Percentiles rank a stretch among this genome's conserved stretches.
phyloP scores from a whole-genome alignment of 306 rosid genomes.

The Elaeagnus macrophylla region DNA sequence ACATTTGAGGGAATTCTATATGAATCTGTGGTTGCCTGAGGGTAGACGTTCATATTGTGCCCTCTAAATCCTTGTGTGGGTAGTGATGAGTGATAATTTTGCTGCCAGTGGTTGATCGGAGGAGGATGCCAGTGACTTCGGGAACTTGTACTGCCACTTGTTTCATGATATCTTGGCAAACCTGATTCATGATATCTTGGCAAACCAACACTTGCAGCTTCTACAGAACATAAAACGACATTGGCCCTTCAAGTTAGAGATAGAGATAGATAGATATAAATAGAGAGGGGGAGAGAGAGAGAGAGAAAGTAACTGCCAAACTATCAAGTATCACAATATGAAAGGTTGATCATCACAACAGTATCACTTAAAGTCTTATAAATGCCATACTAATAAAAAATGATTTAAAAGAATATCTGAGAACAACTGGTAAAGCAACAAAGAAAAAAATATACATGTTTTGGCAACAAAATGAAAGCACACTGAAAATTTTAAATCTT shows the following conservation, averaged over 20 bases:
- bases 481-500: no score
- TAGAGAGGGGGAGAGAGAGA: neutral
- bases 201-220: slow-evolving; percentile 47
- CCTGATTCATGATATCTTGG: slow-evolving; percentile 73
- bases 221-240: slow-evolving; percentile 43
- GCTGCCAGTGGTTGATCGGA: slow-evolving; percentile 45
- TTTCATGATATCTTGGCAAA: slow-evolving; percentile 67
- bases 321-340: no score
- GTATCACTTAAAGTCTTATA: no score
- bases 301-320: neutral
- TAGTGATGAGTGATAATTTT: slow-evolving; percentile 43
- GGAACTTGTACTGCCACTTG: slow-evolving; percentile 39
- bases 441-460: no score
- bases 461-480: no score
- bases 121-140: slow-evolving; percentile 57
- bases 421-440: no score
- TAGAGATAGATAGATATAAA: slow-evolving; percentile 4
- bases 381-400: no score
- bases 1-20: slow-evolving; percentile 61
- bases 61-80: slow-evolving; percentile 67
- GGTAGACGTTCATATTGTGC: slow-evolving; percentile 46
- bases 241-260: slow-evolving; percentile 29
- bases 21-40: slow-evolving; percentile 47
- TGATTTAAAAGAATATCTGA: no score
- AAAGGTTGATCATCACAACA: no score